These are phyloP conservation scores for Annulohypoxylon maeteangense DNA, from an alignment of 495 filamentous ascomycete genomes.

Conservation along the genomic window DNA sequence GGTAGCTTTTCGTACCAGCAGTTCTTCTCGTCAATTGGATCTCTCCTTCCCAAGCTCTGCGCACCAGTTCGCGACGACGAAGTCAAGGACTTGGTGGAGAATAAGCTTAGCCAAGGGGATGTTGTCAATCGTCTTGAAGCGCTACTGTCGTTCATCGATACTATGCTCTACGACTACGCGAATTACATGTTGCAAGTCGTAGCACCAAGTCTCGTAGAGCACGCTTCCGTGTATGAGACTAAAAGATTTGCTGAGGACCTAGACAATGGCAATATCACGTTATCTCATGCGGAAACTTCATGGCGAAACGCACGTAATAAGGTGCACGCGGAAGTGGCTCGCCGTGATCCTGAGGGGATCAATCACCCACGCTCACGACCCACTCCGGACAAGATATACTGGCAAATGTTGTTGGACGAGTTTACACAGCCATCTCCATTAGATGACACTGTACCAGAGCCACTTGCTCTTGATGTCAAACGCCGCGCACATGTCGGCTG, in stretches of 20 bases:
- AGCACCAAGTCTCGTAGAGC: conserved; percentile 82
- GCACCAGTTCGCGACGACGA: conserved; percentile 89
- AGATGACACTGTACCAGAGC: conserved; percentile 78
- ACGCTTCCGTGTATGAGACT: conserved; percentile 83
- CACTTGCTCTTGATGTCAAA: conserved; percentile 79
- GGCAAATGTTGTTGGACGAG: conserved; percentile 72
- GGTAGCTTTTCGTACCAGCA: conserved; percentile 92
- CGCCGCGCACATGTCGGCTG: conserved; percentile 74
- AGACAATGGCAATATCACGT: conserved; percentile 64
- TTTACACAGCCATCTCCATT: conserved; percentile 62
- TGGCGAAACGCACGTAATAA: conserved; percentile 77
- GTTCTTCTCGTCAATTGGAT: conserved; percentile 91
- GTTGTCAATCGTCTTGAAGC: conserved; percentile 86
- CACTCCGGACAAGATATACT: conserved; percentile 78
- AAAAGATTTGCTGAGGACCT: conserved; percentile 78
- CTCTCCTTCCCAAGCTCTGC: conserved; percentile 91
- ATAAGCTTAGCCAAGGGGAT: conserved; percentile 73
- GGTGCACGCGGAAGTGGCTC: conserved; percentile 73
- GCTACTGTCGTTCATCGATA: conserved; percentile 85
- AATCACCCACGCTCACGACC: conserved; percentile 64
- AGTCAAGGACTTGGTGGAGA: conserved; percentile 79
- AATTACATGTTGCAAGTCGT: conserved; percentile 89
- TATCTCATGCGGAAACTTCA: conserved; percentile 74
- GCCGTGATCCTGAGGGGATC: conserved; percentile 76
- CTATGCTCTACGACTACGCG: conserved; percentile 92